These are phyloP conservation scores for Acacia concinna DNA, from an alignment of 331 rosid species.

Conservation along the genomic window DNA sequence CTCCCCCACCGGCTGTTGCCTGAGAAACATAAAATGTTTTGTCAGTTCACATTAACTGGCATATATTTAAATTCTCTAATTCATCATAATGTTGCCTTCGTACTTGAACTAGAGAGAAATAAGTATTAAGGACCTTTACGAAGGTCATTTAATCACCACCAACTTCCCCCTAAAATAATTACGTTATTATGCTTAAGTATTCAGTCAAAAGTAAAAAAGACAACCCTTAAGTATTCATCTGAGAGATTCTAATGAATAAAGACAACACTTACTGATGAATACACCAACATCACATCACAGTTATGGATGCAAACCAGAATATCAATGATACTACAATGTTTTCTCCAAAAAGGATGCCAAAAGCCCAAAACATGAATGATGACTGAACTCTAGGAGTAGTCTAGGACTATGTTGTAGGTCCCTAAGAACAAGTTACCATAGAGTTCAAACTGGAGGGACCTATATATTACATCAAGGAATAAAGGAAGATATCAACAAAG, in stretches of 20 bases:
- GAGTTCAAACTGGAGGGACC: background rate
- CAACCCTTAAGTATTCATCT: background rate
- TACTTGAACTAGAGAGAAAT: background rate
- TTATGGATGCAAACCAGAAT: background rate
- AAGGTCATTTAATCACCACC: constrained; percentile 1
- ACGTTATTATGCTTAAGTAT: background rate
- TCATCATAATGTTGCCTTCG: background rate
- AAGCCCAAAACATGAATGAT: background rate
- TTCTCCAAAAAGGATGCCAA: background rate
- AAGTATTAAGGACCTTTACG: background rate
- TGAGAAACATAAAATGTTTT: constrained; percentile 38
- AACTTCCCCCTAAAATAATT: background rate
- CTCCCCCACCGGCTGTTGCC: constrained; percentile 99
- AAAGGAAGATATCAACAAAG: background rate
- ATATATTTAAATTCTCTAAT: background rate
- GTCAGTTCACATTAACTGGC: constrained; percentile 42
- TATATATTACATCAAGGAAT: background rate
- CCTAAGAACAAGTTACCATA: background rate
- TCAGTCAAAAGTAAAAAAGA: background rate
- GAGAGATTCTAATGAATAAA: background rate
- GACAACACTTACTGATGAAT: background rate
- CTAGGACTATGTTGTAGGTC: background rate
- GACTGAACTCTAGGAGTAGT: background rate
- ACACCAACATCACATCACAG: background rate
- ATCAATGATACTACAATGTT: background rate